Base-by-base conservation (phyloP, 441 rosid genomes). In the Sinapis alba region DNA sequence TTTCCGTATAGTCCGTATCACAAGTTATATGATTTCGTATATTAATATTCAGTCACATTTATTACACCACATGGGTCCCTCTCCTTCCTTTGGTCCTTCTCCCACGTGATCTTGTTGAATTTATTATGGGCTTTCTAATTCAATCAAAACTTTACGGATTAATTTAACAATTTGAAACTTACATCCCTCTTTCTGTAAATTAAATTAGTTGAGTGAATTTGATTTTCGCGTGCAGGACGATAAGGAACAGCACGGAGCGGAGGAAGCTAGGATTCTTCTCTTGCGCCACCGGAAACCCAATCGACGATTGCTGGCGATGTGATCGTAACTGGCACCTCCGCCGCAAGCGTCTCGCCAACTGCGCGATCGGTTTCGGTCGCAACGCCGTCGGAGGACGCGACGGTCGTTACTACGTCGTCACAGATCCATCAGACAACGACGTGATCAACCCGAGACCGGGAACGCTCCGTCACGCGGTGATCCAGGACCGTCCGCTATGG, bases 271-370 rank as follows among this genome's bases (percentile, higher is more conserved):
- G 84, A 23, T 82, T 68, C 76, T 83, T 83, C 78, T 69, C 73
- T 9, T 81, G 83, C 63, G 78, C 76, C 70, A 82, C 83, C 45
- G 87, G 87, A 11, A 84, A 84, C 21, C 85, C 85, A 30, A 82
- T 84, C 30, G 87, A 84, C 28, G 85, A 84, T 27, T 84, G 87
- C 56, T 84, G 87, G 87, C 45, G 87, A 38, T 81, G 87, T 32
- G 85, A 84, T 45, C 83, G 36, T n/a, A 81, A 77, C 1, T 84
- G 87, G 87, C 82, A 84, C 60, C 80, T 67, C 56, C 78, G 80
- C 3, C 62, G 87, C n/a, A 84, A 82, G 28, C 82, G 53, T 50
- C 80, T 84, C 0, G 85, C 87, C 0, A 77, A 79, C 59, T 84
- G 87, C 58, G 83, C 84, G 0, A 84, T 84, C 0, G 87, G 87